Evolutionary conservation across 139 green algal genomes (phyloP), one percentile per base, ranked within the genome.

Genomic region (Pleodorina starrii): DNA sequence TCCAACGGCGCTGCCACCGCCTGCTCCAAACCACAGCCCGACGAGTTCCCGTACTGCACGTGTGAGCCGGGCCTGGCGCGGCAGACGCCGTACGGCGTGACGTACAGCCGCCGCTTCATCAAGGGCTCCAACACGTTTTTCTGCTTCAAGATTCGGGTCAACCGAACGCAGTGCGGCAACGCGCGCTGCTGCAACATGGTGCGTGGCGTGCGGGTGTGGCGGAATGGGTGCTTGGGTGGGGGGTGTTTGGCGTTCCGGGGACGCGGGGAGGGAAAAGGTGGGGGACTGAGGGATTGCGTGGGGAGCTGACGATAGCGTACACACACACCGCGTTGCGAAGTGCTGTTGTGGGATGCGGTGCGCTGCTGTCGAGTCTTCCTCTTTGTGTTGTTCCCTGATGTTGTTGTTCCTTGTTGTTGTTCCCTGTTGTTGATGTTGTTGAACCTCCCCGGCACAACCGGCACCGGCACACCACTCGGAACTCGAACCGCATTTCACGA

Each of bases 151-250:
- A 17, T 77, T 2, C 9, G 2, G 12, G 59, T 87, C 4, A 75
- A 87, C 81, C 11, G 35, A 29, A 11, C 43, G 40, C 81, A 77
- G 27, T 87, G 81, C 81, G 60, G 46, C n/a, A 69, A 5, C 4
- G 29, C 36, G 42, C 42, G 81, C 2, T 87, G 81, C 42, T 87
- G 81, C 60, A 25, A 17, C 42, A 87, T 87, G 81, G 79, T 86
- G 72, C 10, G 72, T 73, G 2, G 14, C 48, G 48, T 10, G 48
- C 48, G 11, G 48, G 48, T 10, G 12, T 57, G 48, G 10, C 48
- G 48, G 48, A 12, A 57, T 12, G 63, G 63, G 63, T 6, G 19
- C 27, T 2, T 36, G 25, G 63, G 63, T 36, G 5, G 63, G 1
- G 32, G 19, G 63, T 21, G 19, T 19, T 36, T 36, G 11, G 27